Evolutionary conservation across 1,284 basidiomycete genomes (phyloP).

Genomic region (Peniophora sp.): DNA sequence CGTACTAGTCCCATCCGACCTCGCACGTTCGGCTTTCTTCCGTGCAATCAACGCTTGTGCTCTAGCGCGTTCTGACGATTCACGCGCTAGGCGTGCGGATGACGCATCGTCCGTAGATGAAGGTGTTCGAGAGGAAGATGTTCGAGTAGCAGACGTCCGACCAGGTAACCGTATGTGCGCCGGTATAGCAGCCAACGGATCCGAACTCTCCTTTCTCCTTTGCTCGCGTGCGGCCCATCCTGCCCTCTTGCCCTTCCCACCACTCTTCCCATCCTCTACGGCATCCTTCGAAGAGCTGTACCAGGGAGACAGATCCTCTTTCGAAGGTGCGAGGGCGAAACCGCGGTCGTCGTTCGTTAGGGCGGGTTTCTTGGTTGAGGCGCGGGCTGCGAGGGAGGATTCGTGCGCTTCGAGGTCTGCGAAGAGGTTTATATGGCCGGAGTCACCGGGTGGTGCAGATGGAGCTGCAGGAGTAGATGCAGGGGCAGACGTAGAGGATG

Average conservation of each 20-base stretch:
- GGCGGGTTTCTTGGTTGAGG: slow-evolving; percentile 31
- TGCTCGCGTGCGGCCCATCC: slow-evolving; percentile 59
- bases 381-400: slow-evolving; percentile 9
- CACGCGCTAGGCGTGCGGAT: slow-evolving; percentile 46
- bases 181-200: slow-evolving; percentile 71
- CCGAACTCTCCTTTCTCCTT: slow-evolving; percentile 51
- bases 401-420: slow-evolving; percentile 53
- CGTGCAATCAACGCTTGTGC: slow-evolving; percentile 60
- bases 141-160: slow-evolving; percentile 4
- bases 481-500: too few species aligned
- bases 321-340: slow-evolving; percentile 60
- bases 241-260: slow-evolving; percentile 27
- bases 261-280: slow-evolving; percentile 12
- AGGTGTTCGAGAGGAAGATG: slow-evolving; percentile 1
- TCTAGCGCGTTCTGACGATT: slow-evolving; percentile 64
- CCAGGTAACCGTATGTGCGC: slow-evolving; percentile 41
- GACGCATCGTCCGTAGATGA: slow-evolving; percentile 8
- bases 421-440: slow-evolving; percentile 77
- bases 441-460: too few species aligned
- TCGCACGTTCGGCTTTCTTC: slow-evolving; percentile 52
- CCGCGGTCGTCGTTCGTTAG: slow-evolving; percentile 55
- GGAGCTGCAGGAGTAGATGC: too few species aligned
- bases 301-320: slow-evolving; percentile 73
- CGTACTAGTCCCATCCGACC: too few species aligned
- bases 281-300: slow-evolving; percentile 36